A percentile compares a stretch with the other conserved stretches of the same genome.
Conservation (phyloP, 768 basidiomycete species). For the Tricholoma matsutake region DNA sequence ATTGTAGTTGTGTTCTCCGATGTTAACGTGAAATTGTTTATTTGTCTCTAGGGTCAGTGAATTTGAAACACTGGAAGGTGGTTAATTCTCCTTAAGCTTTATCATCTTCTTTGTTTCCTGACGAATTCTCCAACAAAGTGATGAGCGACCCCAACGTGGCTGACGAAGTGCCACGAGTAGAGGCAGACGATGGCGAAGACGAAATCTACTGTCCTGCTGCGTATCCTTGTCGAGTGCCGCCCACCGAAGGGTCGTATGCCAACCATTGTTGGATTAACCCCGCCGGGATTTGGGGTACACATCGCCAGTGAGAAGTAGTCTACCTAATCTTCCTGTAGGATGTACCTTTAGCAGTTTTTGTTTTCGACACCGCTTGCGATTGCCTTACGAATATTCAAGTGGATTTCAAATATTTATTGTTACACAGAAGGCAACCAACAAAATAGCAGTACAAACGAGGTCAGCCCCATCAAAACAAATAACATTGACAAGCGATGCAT, state of each 20-base stretch:
- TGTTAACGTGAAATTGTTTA: background rate
- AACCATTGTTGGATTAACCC: conserved; percentile 30
- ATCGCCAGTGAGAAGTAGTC: background rate
- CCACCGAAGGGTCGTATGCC: background rate
- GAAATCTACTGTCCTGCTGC: conserved; percentile 19
- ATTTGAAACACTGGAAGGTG: conserved; percentile 15
- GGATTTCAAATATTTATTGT: background rate
- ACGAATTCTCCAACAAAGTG: background rate
- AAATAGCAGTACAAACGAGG: background rate
- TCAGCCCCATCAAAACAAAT: conserved; percentile 1
- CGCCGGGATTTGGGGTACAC: conserved; percentile 20
- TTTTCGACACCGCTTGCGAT: background rate
- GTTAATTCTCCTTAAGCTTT: conserved; percentile 1
- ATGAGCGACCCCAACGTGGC: conserved; percentile 7
- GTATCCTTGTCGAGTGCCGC: conserved; percentile 7
- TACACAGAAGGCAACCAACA: background rate
- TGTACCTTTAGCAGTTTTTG: background rate
- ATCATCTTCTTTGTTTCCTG: background rate
- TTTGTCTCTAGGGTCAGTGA: conserved; percentile 13
- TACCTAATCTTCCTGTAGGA: background rate
- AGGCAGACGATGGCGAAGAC: conserved; percentile 1
- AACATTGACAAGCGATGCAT: background rate
- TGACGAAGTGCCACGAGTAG: conserved; percentile 10
- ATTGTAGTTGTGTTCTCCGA: background rate
- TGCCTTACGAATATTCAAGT: too few relatives aligned